Conservation (phyloP, 805 yeast species). For the Millerozyma miso region DNA sequence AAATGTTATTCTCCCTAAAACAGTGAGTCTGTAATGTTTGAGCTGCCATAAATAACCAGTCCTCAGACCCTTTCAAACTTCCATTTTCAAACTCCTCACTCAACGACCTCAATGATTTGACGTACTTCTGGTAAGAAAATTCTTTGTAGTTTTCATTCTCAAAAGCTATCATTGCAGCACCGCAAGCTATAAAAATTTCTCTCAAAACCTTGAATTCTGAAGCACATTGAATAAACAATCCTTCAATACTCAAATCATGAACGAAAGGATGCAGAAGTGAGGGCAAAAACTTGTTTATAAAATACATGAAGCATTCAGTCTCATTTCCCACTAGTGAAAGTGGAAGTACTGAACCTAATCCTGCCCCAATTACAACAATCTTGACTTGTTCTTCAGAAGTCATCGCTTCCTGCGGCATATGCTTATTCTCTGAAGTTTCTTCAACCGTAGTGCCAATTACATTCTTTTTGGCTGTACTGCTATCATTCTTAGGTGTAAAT, state of each 20-base stretch:
- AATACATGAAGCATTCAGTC: slow-evolving; percentile 6
- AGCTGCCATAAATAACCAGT: slow-evolving; percentile 39
- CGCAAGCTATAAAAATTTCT: slow-evolving; percentile 38
- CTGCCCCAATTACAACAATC: not conserved
- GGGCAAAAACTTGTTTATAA: slow-evolving; percentile 37
- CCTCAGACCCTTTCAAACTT: slow-evolving; percentile 24
- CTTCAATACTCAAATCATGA: slow-evolving; percentile 34
- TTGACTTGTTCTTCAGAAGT: not conserved
- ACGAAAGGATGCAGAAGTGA: slow-evolving; percentile 42
- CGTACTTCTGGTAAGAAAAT: slow-evolving; percentile 16
- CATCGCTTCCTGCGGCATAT: not conserved
- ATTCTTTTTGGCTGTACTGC: not conserved
- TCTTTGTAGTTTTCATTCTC: slow-evolving; percentile 15
- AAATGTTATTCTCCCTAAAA: slow-evolving; percentile 31
- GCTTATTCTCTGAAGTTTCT: not conserved
- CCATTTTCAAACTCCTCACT: slow-evolving; percentile 15
- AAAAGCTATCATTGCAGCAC: slow-evolving; percentile 35
- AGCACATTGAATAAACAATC: slow-evolving; percentile 36
- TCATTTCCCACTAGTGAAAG: not conserved
- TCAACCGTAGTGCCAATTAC: not conserved
- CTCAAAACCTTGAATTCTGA: slow-evolving; percentile 22
- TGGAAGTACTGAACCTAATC: not conserved
- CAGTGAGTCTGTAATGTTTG: slow-evolving; percentile 26
- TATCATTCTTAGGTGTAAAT: not conserved
- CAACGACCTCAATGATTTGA: slow-evolving; percentile 17